Conservation (phyloP, 768 basidiomycete species). For the Leccinum uliginosum region DNA sequence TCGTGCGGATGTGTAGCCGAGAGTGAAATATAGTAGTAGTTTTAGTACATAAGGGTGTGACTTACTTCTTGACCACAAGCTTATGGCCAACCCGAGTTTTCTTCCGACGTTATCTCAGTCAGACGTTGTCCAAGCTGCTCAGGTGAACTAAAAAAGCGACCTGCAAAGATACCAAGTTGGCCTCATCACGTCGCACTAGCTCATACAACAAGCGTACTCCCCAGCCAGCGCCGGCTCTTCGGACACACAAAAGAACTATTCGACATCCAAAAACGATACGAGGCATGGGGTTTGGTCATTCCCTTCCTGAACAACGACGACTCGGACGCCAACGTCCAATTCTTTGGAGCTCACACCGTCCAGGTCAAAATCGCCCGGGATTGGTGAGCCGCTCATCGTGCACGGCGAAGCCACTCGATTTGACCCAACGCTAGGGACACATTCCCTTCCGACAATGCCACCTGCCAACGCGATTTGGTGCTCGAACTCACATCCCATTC, state of each 20-base stretch:
- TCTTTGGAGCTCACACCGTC: conserved; percentile 91
- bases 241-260: conserved; percentile 65
- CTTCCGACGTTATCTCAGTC: conserved; percentile 48
- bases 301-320: conserved; percentile 70
- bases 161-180: conserved; percentile 3
- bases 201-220: conserved; percentile 66
- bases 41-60: too few species aligned
- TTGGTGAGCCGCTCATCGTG: conserved; percentile 51
- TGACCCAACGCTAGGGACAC: conserved; percentile 52
- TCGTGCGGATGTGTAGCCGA: too few species aligned
- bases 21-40: too few species aligned
- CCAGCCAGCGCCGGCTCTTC: conserved; percentile 47
- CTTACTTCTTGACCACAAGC: too few species aligned
- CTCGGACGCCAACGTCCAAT: conserved; percentile 84
- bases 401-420: neutral
- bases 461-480: conserved; percentile 59
- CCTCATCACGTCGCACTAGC: conserved; percentile 35
- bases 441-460: conserved; percentile 59
- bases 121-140: conserved; percentile 55
- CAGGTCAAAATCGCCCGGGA: conserved; percentile 93
- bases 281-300: conserved; percentile 81
- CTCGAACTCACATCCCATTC: conserved; percentile 68
- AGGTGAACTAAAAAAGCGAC: conserved; percentile 44
- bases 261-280: conserved; percentile 69
- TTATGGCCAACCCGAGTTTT: conserved; percentile 34